Evolutionary conservation across 2,329 filamentous ascomycete genomes (phyloP).

Genomic region (Neocatenulostroma microsporum): DNA sequence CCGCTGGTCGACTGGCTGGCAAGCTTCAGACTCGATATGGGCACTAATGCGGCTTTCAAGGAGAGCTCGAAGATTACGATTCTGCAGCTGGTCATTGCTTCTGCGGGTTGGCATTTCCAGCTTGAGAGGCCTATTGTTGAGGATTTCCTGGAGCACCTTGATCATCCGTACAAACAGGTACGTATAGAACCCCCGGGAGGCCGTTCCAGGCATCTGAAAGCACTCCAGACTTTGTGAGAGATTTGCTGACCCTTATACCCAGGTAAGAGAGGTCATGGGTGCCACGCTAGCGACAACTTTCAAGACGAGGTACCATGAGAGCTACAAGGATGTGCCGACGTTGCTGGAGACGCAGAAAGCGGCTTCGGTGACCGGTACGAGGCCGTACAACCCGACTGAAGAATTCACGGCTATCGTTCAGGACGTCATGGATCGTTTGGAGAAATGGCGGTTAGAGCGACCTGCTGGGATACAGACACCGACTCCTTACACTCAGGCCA

Average conservation of each 20-base stretch:
- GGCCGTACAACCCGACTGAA: slow-evolving; percentile 69
- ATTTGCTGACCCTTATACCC: too few relatives aligned
- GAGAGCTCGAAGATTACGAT: slow-evolving; percentile 94
- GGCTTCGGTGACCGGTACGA: slow-evolving; percentile 72
- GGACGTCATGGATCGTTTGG: slow-evolving; percentile 69
- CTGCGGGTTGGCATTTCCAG: slow-evolving; percentile 94
- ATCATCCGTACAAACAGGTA: too few relatives aligned
- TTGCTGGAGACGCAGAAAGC: slow-evolving; percentile 72
- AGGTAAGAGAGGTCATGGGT: slow-evolving; percentile 90
- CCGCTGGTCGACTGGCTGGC: slow-evolving; percentile 77
- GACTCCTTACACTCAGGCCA: slow-evolving; percentile 88
- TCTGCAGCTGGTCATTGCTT: slow-evolving; percentile 77
- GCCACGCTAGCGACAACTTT: slow-evolving; percentile 81
- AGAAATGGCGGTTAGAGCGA: slow-evolving; percentile 79
- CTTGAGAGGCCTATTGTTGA: slow-evolving; percentile 78
- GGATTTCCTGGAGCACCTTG: slow-evolving; percentile 82
- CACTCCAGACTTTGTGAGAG: too few relatives aligned
- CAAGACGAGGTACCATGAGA: slow-evolving; percentile 88
- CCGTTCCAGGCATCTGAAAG: too few relatives aligned
- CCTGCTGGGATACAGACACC: slow-evolving; percentile 84
- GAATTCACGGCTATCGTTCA: slow-evolving; percentile 66
- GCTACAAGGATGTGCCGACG: slow-evolving; percentile 68
- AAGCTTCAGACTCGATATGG: slow-evolving; percentile 84
- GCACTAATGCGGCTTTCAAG: slow-evolving; percentile 95
- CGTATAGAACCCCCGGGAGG: too few relatives aligned